Conservation (phyloP, 2,329 filamentous ascomycete species). For the Colletotrichum destructivum region DNA sequence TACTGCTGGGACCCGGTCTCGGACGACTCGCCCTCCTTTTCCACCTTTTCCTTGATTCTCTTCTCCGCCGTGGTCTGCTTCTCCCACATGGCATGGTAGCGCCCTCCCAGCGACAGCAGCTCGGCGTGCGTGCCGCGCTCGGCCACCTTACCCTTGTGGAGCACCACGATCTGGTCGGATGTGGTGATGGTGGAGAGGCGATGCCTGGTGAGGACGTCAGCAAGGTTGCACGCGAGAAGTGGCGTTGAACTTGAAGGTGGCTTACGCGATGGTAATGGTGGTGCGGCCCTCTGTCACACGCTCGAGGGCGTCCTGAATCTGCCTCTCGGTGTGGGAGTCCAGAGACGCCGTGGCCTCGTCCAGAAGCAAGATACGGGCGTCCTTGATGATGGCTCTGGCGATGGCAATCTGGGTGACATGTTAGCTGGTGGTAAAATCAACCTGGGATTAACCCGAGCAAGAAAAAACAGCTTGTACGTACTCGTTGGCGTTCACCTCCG, state of each 20-base stretch:
- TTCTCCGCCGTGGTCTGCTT: conserved; percentile 63
- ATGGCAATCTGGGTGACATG: conserved; percentile 62
- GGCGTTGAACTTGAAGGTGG: not conserved
- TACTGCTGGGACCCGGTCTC: conserved; percentile 35
- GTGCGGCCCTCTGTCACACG: conserved; percentile 64
- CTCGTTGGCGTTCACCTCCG: conserved; percentile 73
- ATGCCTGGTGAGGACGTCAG: conserved; percentile 55
- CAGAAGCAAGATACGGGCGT: conserved; percentile 78
- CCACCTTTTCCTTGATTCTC: conserved; percentile 43
- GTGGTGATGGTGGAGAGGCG: conserved; percentile 71
- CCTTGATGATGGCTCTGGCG: conserved; percentile 77
- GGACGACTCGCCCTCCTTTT: conserved; percentile 38
- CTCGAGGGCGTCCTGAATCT: conserved; percentile 69
- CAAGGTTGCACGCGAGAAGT: not conserved
- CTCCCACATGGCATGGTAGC: conserved; percentile 68
- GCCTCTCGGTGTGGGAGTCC: conserved; percentile 72
- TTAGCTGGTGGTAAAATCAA: not conserved
- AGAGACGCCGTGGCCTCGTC: conserved; percentile 82
- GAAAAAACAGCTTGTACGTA: conserved; percentile 45
- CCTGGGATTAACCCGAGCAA: no score
- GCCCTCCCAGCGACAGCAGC: conserved; percentile 60
- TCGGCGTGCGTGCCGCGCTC: conserved; percentile 66
- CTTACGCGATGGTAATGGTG: conserved; percentile 67
- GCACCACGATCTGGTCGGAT: conserved; percentile 69
- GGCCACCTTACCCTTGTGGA: conserved; percentile 65